phyloP scores from a whole-genome alignment of 148 eudicot genomes.

The Silene latifolia region DNA sequence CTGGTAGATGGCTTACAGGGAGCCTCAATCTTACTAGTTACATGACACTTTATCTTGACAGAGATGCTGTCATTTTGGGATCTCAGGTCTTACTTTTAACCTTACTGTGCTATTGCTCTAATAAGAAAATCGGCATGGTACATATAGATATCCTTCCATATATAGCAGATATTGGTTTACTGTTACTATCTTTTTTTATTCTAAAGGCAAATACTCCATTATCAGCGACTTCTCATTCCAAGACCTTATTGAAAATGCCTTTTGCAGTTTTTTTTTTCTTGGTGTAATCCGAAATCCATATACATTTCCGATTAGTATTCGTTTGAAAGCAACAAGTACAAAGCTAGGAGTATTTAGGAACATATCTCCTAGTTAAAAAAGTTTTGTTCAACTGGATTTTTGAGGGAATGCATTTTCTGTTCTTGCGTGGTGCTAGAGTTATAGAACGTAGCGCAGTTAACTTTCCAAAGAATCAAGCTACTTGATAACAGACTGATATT shows the following conservation, averaged over 20 bases:
- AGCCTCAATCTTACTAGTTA: conserved; percentile 31
- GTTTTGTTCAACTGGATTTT: neutral
- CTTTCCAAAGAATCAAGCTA: neutral
- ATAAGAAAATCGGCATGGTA: neutral
- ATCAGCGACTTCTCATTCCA: neutral
- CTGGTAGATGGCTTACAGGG: conserved; percentile 38
- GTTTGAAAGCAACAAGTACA: neutral
- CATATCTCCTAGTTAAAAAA: neutral
- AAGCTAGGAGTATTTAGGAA: neutral
- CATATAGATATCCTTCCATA: neutral
- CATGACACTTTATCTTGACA: conserved; percentile 28
- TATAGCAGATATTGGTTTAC: neutral
- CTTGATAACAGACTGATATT: neutral
- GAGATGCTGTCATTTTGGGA: conserved; percentile 32
- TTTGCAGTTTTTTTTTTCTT: neutral
- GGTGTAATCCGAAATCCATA: neutral
- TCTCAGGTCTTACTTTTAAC: conserved; percentile 23
- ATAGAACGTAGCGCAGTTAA: neutral
- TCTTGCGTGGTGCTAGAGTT: neutral
- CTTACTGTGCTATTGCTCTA: neutral
- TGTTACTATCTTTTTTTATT: neutral
- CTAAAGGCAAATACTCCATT: neutral
- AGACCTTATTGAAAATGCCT: neutral
- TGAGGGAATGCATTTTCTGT: neutral
- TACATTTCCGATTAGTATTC: neutral